Evolutionary conservation across 78 protist species (phyloP), one percentile per base, ranked within the genome.

Genomic region (Dictyostelium purpureum): DNA sequence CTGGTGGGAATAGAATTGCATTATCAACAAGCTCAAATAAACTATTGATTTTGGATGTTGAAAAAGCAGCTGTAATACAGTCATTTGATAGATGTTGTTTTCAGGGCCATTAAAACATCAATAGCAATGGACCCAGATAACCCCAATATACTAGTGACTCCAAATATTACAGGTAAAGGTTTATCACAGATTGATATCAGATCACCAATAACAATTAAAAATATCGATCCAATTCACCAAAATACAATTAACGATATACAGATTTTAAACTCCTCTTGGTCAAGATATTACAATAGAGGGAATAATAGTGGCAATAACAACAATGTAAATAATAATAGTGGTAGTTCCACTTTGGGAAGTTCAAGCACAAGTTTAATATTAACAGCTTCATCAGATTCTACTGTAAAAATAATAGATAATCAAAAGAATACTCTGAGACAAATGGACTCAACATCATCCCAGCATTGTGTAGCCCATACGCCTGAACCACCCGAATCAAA

Each of bases 1-100:
- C 18, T 35, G 92, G 54, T 26, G 80, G 74, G 43, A 42, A 19
- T 56, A 70, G 40, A 85, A 38, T 82, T 42, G 79, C 90, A 54
- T 51, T 82, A 61, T 37, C 90, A 51, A 82, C 90, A 40, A 47
- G 57, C 35, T 69, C 78, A 43, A 82, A 82, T 71, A 82, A 82
- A 71, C 16, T 85, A 59, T 59, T 85, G n/a, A 85, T 85, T 38
- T 85, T 37, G 43, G 92, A 85, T 73, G 49, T 85, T 19, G 83
- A 85, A 37, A 85, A 56, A 47, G 52, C 63, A 31, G 33, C 78
- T 49, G 43, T 85, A 10, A 19, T 61, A 2, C 92, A 85, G 59
- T 59, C 80, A 10, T 14, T 73, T 33, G 92, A 85, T 47, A 85
- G 47, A 35, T 85, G 92, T 85, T 69, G 79, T 40, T 49, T 24